Percentiles rank a stretch among this genome's conserved stretches.
phyloP scores from a whole-genome alignment of 73 alveolate species.

The Paramecium primaurelia region DNA sequence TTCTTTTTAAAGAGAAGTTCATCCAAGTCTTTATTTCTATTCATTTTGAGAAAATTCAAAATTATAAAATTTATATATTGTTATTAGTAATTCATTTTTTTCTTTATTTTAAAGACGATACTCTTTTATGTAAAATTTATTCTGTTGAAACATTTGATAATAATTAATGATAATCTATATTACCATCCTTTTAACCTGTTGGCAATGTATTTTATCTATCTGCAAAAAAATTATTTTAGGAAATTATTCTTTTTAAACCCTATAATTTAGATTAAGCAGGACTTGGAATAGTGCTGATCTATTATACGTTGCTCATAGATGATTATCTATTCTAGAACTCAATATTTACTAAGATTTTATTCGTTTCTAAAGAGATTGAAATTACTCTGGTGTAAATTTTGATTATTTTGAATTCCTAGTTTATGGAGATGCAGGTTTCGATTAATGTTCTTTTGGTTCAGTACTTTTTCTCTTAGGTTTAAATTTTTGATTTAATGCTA shows the following conservation, averaged over 20 bases:
- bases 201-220: slow-evolving; percentile 25
- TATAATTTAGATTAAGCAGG: neutral
- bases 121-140: neutral
- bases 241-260: slow-evolving; percentile 7
- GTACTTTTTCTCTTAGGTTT: slow-evolving; percentile 11
- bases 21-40: neutral
- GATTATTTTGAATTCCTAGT: neutral
- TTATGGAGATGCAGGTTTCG: slow-evolving; percentile 41
- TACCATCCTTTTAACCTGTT: neutral
- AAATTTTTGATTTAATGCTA: neutral
- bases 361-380: neutral
- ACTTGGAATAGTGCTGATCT: neutral
- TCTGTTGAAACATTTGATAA: neutral
- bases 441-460: neutral
- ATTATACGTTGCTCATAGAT: neutral
- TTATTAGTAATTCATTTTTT: neutral
- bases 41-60: neutral
- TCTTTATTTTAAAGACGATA: slow-evolving; percentile 9
- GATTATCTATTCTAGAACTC: neutral
- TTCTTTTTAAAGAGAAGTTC: neutral
- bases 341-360: slow-evolving; percentile 8
- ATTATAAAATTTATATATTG: neutral
- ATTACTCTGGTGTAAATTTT: slow-evolving; percentile 15
- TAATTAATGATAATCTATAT: neutral
- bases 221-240: slow-evolving; percentile 29